A percentile compares a stretch with the other conserved stretches of the same genome.
phyloP scores from a whole-genome alignment of 805 yeast species.

The Saccharomycopsis fermentans region DNA sequence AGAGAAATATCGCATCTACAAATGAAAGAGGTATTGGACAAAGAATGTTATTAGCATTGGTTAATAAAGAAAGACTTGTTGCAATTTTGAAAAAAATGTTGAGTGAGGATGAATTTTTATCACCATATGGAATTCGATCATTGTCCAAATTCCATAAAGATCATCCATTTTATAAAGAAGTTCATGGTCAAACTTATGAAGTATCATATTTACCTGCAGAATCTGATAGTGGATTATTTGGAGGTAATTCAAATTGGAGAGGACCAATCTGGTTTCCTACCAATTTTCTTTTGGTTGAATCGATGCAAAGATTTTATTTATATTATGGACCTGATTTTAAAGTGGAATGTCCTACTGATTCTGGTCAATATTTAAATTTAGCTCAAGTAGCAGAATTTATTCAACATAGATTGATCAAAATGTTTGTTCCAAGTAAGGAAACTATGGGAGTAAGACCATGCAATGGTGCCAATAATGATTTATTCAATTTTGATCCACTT shows the following conservation, averaged over 20 bases:
- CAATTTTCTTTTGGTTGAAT: slow-evolving; percentile 75
- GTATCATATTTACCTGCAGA: slow-evolving; percentile 80
- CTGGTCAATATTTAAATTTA: slow-evolving; percentile 64
- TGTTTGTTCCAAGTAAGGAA: slow-evolving; percentile 53
- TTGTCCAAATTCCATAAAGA: slow-evolving; percentile 77
- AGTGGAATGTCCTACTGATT: slow-evolving; percentile 81
- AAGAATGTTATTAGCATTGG: slow-evolving; percentile 68
- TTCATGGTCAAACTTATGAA: slow-evolving; percentile 59
- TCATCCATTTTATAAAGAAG: slow-evolving; percentile 77
- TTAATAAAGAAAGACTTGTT: slow-evolving; percentile 65
- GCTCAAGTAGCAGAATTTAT: slow-evolving; percentile 88
- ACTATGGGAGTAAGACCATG: slow-evolving; percentile 59
- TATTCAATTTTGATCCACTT: slow-evolving; percentile 37
- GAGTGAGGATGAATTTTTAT: slow-evolving; percentile 78
- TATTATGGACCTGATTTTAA: slow-evolving; percentile 81
- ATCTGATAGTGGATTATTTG: slow-evolving; percentile 87
- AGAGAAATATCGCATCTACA: slow-evolving; percentile 82
- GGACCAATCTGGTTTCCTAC: slow-evolving; percentile 98
- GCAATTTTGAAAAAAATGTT: slow-evolving; percentile 72
- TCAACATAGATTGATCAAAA: slow-evolving; percentile 72
- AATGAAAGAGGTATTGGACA: slow-evolving; percentile 71
- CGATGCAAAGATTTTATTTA: slow-evolving; percentile 75
- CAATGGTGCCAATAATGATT: slow-evolving; percentile 50
- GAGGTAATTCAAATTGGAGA: slow-evolving; percentile 95
- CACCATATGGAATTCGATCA: slow-evolving; percentile 80